These are phyloP conservation scores for Stephania yunnanensis DNA, from an alignment of 164 flowering plant species.

Conservation along the genomic window DNA sequence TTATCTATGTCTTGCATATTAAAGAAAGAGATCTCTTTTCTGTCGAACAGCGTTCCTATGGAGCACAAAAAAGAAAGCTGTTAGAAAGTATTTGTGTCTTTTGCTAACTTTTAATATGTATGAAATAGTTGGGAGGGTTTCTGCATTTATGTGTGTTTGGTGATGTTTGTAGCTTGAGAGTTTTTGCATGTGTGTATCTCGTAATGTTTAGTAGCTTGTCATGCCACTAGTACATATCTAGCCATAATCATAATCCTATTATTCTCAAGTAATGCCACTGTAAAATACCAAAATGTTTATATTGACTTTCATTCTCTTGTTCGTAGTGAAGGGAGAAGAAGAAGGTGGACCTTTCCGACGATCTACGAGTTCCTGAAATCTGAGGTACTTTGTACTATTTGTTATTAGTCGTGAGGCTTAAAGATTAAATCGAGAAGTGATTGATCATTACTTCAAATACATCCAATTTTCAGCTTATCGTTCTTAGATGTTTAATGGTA, in stretches of 20 bases:
- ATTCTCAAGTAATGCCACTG: not conserved
- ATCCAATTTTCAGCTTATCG: too few relatives aligned
- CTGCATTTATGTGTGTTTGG: not conserved
- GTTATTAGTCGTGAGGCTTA: constrained; percentile 2
- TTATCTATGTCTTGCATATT: too few relatives aligned
- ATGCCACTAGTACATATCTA: not conserved
- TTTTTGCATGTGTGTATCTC: not conserved
- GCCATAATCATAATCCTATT: not conserved
- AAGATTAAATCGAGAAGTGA: not conserved
- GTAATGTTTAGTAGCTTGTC: not conserved
- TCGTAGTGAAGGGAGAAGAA: constrained; percentile 93
- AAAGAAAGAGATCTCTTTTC: too few relatives aligned
- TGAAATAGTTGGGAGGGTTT: not conserved
- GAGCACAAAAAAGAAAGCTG: too few relatives aligned
- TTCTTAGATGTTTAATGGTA: too few relatives aligned
- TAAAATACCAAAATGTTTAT: not conserved
- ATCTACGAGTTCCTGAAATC: constrained; percentile 37
- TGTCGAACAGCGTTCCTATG: too few relatives aligned
- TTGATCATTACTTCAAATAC: not conserved
- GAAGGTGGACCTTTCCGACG: constrained; percentile 86
- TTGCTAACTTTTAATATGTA: not conserved
- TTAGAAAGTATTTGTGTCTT: too few relatives aligned
- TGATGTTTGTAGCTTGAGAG: not conserved
- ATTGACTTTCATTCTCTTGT: constrained; percentile 8
- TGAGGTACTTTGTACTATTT: constrained; percentile 36